Evolutionary conservation across 2,329 filamentous ascomycete genomes (phyloP), one percentile per base, ranked within the genome.

Genomic region (Ascochyta fabae): DNA sequence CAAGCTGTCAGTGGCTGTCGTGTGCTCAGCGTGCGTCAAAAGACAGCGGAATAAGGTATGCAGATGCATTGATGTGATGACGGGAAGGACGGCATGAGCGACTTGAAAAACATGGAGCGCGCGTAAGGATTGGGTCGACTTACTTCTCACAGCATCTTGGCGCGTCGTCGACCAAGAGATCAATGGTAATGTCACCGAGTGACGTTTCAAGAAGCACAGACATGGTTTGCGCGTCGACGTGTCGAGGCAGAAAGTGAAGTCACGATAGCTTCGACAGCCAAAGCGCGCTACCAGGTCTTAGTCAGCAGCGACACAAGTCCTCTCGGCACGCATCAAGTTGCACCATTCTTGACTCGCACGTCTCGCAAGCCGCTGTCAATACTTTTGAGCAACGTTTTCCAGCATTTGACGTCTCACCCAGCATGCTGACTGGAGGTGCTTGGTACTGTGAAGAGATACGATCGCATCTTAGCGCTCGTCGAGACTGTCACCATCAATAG

Each of bases 101-200:
- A 50, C 33, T 23, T 35, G 24, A 22, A 19, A 36, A 46, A 61
- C 34, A 53, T 53, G 48, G 55, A 56, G 52, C 56, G 53, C 45
- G 58, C 39, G 42, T 31, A 57, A 22, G 50, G 56, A 61, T 58
- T 64, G 62, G 60, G 48, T 44, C 31, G 41, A 83, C 90, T 82
- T 81, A 96, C 92, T 98, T 99, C 79, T 97, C 90, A 81, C 94
- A 98, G 66, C 92, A 88, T 76, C 88, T 94, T 1, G 94, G 95
- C 36, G 92, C 91, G 72, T 94, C 90, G 66, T 96, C 91, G 47
- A 95, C 87, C 58, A 96, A 81, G 23, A 99, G 84, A 75, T 99
- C 94, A 69, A 98, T 92, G 62, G 96, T 94, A 70, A 99, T 90
- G 76, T 99, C 95, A 70, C 94, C 94, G 1, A 88, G 86, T 55